Base-by-base conservation (phyloP, 2,329 filamentous ascomycete genomes). In the Xylariaceae sp. region DNA sequence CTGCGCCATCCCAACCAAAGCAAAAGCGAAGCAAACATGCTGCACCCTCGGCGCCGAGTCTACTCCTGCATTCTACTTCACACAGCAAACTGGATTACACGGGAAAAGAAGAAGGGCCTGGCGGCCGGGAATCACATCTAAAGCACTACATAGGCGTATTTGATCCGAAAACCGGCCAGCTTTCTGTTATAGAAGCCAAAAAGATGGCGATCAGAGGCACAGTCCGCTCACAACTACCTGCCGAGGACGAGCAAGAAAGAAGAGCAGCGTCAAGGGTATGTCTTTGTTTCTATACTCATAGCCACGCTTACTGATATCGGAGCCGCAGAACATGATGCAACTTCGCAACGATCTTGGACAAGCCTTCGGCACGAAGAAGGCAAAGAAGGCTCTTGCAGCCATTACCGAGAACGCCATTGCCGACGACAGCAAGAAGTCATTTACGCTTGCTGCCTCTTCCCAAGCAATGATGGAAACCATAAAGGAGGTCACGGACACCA, bases 341-440 rank as follows among this genome's bases (percentile, higher is more conserved):
- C 74, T 76, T 56, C 77, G 76, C 51, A 81, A 79, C 51, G 76
- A 81, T 2, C 77, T 94, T 9, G 85, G 84, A 28, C 74, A 85
- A 52, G 79, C 83, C 21, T 94, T 94, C 55, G 87, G 87, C 59
- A 90, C 85, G 17, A 88, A 86, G 68, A 90, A 89, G 64, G 83
- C 86, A 15, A 84, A 81, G 70, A 90, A 89, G 65, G 83, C 78
- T 1, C 78, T 92, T 50, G 53, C 54, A 9, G 52, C 56, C n/a
- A 51, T 59, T 14, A 58, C 79, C 2, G 73, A 85, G 52, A 88
- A 89, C 55, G 83, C 83, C 13, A 87, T 90, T 50, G 65, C 63
- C 23, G 45, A 50, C 23, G 41, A 47, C 13, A 44, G 41, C n/a
- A 59, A 56, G 30, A 60, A 57, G 39, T 63, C 68, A n/a, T 63